Evolutionary conservation across 2,329 filamentous ascomycete species (phyloP).

Genomic region (Venturia nashicola): DNA sequence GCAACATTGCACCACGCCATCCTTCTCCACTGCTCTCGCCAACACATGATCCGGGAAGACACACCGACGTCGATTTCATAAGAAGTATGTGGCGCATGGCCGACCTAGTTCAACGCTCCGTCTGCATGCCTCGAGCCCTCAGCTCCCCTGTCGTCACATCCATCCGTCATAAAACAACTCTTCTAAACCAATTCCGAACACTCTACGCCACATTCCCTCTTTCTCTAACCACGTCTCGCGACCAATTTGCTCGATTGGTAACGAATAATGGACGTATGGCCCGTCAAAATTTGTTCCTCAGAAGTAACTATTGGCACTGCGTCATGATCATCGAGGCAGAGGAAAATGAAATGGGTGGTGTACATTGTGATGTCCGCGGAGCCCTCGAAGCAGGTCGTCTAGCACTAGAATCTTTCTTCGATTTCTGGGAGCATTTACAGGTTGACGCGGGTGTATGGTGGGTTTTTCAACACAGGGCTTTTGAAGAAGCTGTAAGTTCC

Average conservation of each 20-base stretch:
- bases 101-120: constrained; percentile 64
- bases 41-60: constrained; percentile 10
- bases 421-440: constrained; percentile 56
- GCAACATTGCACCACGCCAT: constrained; percentile 29
- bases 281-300: constrained; percentile 64
- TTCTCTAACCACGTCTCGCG: constrained; percentile 53
- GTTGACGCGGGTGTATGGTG: constrained; percentile 69
- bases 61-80: constrained; percentile 41
- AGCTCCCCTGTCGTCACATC: constrained; percentile 60
- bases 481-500: constrained; percentile 59
- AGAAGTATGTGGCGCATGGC: constrained; percentile 68
- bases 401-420: constrained; percentile 62
- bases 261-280: constrained; percentile 52
- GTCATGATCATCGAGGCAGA: constrained; percentile 67
- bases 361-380: constrained; percentile 47
- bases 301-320: constrained; percentile 75
- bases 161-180: constrained; percentile 54
- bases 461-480: constrained; percentile 72
- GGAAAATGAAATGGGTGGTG: constrained; percentile 45
- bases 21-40: constrained; percentile 21
- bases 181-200: constrained; percentile 56
- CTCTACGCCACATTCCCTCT: constrained; percentile 64
- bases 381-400: constrained; percentile 66
- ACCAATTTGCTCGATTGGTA: constrained; percentile 45
- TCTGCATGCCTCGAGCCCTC: constrained; percentile 63